These are phyloP conservation scores for Odonthalia washingtoniensis DNA, from an alignment of 31 red algal genomes.

Conservation along the genomic window DNA sequence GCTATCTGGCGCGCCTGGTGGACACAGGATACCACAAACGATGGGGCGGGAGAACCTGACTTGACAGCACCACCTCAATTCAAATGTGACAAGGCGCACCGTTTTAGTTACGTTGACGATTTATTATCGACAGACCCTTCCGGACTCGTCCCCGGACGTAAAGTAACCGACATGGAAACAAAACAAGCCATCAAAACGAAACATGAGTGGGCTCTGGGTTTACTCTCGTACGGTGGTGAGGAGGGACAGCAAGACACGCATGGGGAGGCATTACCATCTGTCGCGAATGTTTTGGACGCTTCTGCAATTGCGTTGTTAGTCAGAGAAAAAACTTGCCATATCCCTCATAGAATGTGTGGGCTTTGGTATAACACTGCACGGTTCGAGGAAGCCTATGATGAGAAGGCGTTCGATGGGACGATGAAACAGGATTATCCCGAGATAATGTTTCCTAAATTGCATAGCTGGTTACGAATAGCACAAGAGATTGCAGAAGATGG, in stretches of 20 bases:
- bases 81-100: background rate
- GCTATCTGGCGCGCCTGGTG: slow-evolving; percentile 67
- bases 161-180: slow-evolving; percentile 6
- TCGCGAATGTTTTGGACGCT: slow-evolving; percentile 16
- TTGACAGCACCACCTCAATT: background rate
- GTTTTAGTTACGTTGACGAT: background rate
- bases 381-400: slow-evolving; percentile 50
- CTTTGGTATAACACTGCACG: slow-evolving; percentile 56
- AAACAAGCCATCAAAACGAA: slow-evolving; percentile 16
- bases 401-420: background rate
- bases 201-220: slow-evolving; percentile 42
- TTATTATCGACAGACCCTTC: background rate
- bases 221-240: slow-evolving; percentile 31
- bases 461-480: slow-evolving; percentile 43
- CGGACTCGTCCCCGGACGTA: background rate
- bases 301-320: slow-evolving; percentile 36
- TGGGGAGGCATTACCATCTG: slow-evolving; percentile 11
- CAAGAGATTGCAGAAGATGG: slow-evolving; percentile 46
- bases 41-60: background rate
- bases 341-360: slow-evolving; percentile 55
- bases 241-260: slow-evolving; percentile 56
- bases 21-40: slow-evolving; percentile 47
- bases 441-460: slow-evolving; percentile 45
- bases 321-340: slow-evolving; percentile 41
- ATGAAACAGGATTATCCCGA: background rate